Evolutionary conservation across 768 basidiomycete species (phyloP).

Genomic region (Pilatotrama ljubarskyi): DNA sequence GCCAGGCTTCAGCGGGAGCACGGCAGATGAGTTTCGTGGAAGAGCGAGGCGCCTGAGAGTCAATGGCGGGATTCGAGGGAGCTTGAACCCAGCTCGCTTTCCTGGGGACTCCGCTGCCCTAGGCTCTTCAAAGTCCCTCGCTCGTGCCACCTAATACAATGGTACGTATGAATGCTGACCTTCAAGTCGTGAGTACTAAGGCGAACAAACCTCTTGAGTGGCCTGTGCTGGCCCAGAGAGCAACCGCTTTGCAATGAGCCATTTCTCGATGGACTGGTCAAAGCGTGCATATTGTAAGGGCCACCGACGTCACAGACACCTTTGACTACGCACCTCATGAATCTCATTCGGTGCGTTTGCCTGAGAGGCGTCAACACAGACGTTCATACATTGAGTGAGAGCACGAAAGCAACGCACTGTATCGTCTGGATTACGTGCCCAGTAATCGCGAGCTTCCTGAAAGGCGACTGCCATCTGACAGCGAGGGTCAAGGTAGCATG

Average conservation of each 20-base stretch:
- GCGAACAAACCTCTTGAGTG: not conserved
- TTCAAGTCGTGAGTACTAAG: not conserved
- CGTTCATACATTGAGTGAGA: not conserved
- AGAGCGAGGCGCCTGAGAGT: not conserved
- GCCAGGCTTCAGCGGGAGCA: not conserved
- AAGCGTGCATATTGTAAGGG: not conserved
- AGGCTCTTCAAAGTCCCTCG: not conserved
- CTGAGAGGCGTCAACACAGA: not conserved
- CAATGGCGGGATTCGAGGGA: not conserved
- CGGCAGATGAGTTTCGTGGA: not conserved
- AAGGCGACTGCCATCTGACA: conserved; percentile 7
- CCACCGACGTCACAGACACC: too few species aligned
- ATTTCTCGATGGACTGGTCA: conserved; percentile 4
- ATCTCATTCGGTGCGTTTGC: conserved; percentile 6
- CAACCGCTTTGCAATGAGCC: not conserved
- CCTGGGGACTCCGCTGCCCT: not conserved
- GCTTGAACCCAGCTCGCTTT: not conserved
- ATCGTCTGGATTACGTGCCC: conserved; percentile 1
- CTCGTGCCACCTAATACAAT: not conserved
- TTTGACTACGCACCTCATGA: not conserved
- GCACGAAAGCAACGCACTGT: not conserved
- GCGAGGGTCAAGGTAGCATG: conserved; percentile 7
- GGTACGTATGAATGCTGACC: not conserved
- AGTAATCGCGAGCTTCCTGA: conserved; percentile 10
- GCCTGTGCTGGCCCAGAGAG: not conserved